Base-by-base conservation (phyloP, 1,284 basidiomycete species). In the Naganishia albida region DNA sequence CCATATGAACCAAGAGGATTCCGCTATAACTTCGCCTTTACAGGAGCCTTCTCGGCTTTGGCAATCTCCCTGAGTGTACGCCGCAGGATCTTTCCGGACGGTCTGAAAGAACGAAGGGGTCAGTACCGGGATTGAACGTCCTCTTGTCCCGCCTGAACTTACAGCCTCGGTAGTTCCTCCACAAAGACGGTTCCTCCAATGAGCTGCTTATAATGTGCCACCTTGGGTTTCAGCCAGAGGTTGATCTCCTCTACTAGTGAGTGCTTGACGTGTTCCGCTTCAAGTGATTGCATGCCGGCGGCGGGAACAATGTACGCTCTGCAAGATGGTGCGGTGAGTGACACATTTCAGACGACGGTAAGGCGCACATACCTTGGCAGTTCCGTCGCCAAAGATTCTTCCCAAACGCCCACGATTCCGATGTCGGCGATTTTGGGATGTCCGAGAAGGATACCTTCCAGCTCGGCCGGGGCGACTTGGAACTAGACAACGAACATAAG, bases 391-490 rank as follows among this genome's bases (percentile, higher is more conserved):
- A 88, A 82, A 53, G 81, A 81, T 1, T 79, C 78, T 66, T 82
- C 83, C 6, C 86, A 80, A 1, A 91, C 78, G 1, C 88, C 88
- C 60, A 91, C 86, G 6, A 92, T 88, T 12, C 85, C 89, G 0
- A 83, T 82, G 70, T 92, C 89, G 3, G 85, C 85, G 26, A 90
- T 81, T 2, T 87, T 83, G 0, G 87, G 85, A 70, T 92, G 88
- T 3, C 83, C 83, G 16, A 92, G 77, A 1, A 93, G 83, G 0
- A 90, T 75, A 39, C 84, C 83, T 74, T 93, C 90, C 1, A 93
- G 82, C 71, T 92, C 90, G 0, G 91, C 90, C 0, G 90, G 90
- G 0, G 91, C 85, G n/a, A 93, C 90, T 88, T 64, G 30, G 52
- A 51, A 57, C 50, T 51, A 42, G 30, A 10, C 16, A 52, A 26